phyloP scores from a whole-genome alignment of 805 yeast species.

The Ogataea populi-albae region DNA sequence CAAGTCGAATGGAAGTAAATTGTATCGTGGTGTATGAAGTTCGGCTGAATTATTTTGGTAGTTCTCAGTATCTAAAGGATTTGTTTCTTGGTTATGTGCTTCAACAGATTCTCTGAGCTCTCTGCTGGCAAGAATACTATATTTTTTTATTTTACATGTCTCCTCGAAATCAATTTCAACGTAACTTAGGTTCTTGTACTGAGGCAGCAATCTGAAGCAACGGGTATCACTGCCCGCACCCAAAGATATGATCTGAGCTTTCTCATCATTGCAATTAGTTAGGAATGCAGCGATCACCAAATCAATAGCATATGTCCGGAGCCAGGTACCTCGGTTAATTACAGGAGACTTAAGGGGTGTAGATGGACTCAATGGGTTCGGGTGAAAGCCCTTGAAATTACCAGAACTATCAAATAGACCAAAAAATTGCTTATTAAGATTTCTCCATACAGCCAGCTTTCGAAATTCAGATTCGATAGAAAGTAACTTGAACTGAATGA shows the following conservation, averaged over 20 bases:
- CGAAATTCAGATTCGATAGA: constrained; percentile 38
- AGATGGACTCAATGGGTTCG: not conserved
- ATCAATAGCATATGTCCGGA: constrained; percentile 56
- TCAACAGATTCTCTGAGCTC: constrained; percentile 31
- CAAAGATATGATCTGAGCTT: constrained; percentile 59
- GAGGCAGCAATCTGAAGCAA: constrained; percentile 46
- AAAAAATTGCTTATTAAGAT: constrained; percentile 38
- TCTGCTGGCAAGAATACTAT: constrained; percentile 38
- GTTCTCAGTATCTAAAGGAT: constrained; percentile 15
- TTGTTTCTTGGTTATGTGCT: constrained; percentile 3
- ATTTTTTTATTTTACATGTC: constrained; percentile 49
- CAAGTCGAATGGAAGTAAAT: constrained; percentile 54
- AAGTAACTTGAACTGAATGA: constrained; percentile 37
- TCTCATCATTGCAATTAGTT: constrained; percentile 16
- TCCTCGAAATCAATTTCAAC: constrained; percentile 65
- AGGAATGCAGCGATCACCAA: constrained; percentile 42
- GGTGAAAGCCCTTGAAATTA: not conserved
- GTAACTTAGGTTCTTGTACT: constrained; percentile 37
- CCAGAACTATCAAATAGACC: constrained; percentile 24
- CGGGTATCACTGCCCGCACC: constrained; percentile 84
- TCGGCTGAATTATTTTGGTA: constrained; percentile 29
- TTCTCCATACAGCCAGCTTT: constrained; percentile 32
- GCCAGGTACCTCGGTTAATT: constrained; percentile 68
- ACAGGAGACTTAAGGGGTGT: constrained; percentile 49
- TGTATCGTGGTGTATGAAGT: constrained; percentile 43